Percentiles rank a stretch among this genome's conserved stretches.
Evolutionary conservation across 2,329 filamentous ascomycete genomes (phyloP).

Genomic region (Aurifilum marmelostoma): DNA sequence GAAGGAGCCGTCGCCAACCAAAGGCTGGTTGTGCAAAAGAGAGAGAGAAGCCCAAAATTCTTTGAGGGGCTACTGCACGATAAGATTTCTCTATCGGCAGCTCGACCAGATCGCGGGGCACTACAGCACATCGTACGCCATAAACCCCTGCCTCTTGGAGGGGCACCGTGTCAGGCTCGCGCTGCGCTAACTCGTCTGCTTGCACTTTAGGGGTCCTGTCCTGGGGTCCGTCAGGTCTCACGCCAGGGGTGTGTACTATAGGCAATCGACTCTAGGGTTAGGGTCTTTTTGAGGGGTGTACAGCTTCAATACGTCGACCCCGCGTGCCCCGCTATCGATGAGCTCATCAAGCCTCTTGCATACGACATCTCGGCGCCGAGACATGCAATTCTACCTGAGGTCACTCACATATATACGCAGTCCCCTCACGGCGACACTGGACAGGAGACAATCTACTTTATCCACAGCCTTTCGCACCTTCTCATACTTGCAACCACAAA

Average conservation of each 20-base stretch:
- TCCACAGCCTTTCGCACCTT: not conserved
- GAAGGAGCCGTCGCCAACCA: constrained; percentile 18
- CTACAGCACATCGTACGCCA: too few species aligned
- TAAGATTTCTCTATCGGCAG: constrained; percentile 20
- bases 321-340: constrained; percentile 10
- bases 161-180: constrained; percentile 20
- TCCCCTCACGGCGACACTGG: not conserved
- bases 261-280: too few species aligned
- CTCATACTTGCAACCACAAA: not conserved
- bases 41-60: constrained; percentile 18
- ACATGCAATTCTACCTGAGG: constrained; percentile 16
- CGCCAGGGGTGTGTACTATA: too few species aligned
- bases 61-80: constrained; percentile 22
- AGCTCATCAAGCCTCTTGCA: constrained; percentile 17
- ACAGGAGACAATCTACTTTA: not conserved
- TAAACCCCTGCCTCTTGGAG: constrained; percentile 14
- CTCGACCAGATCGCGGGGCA: constrained; percentile 28
- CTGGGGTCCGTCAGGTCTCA: too few species aligned
- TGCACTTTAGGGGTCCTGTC: not conserved
- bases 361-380: constrained; percentile 9
- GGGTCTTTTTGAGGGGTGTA: not conserved
- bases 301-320: constrained; percentile 3
- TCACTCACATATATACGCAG: not conserved
- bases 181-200: constrained; percentile 4
- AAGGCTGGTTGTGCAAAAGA: constrained; percentile 5